Evolutionary conservation across 805 yeast species (phyloP).

Genomic region (Cyberlindnera euphorbiiphila): DNA sequence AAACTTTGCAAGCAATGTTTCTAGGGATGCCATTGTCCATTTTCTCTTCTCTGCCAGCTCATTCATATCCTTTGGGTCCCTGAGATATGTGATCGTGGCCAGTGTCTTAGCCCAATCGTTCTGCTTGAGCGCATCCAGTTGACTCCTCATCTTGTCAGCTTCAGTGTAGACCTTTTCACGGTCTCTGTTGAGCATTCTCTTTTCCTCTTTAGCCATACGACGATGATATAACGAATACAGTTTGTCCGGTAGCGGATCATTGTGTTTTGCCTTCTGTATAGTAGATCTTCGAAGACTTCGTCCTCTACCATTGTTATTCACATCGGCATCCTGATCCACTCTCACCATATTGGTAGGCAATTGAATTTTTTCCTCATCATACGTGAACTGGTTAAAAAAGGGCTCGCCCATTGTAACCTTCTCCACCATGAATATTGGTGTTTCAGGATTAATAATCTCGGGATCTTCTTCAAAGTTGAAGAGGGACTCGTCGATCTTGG

Average conservation of each 20-base stretch:
- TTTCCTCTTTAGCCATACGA: slow-evolving; percentile 63
- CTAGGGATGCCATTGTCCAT: slow-evolving; percentile 48
- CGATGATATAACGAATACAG: slow-evolving; percentile 45
- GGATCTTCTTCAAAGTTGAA: slow-evolving; percentile 28
- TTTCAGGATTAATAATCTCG: slow-evolving; percentile 14
- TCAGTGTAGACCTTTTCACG: slow-evolving; percentile 50
- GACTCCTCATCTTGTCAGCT: slow-evolving; percentile 42
- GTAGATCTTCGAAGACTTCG: slow-evolving; percentile 18
- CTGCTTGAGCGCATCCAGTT: slow-evolving; percentile 39
- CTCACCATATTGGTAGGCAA: slow-evolving; percentile 8
- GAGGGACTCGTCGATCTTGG: slow-evolving; percentile 20
- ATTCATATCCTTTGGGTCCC: slow-evolving; percentile 39
- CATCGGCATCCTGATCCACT: slow-evolving; percentile 1
- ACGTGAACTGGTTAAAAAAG: slow-evolving; percentile 8
- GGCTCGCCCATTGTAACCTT: slow-evolving; percentile 2
- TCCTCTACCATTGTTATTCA: slow-evolving; percentile 2
- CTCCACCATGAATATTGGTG: slow-evolving; percentile 10
- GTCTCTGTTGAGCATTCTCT: slow-evolving; percentile 49
- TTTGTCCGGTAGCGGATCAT: slow-evolving; percentile 45
- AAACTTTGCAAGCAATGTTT: slow-evolving; percentile 18
- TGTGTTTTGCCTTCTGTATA: slow-evolving; percentile 6
- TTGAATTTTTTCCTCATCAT: slow-evolving; percentile 3
- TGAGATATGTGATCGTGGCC: slow-evolving; percentile 45
- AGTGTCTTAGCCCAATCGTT: slow-evolving; percentile 46
- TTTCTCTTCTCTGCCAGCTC: slow-evolving; percentile 50